Evolutionary conservation across 176 grass and related monocot genomes (phyloP).

Genomic region (Triticum urartu): DNA sequence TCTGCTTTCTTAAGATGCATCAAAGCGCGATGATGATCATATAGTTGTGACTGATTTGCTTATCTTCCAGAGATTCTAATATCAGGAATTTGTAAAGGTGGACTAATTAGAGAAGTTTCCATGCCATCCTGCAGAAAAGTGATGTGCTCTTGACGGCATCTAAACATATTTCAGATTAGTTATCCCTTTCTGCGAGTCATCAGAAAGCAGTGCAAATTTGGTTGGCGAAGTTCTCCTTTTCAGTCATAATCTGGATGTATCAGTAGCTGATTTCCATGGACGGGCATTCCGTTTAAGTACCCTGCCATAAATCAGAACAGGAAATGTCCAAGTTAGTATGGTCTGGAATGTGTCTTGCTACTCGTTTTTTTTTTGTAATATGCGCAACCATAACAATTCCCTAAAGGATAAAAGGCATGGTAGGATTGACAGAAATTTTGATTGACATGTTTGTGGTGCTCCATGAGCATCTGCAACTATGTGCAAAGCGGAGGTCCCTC

Average conservation of each 20-base stretch:
- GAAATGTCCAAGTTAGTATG: slow-evolving; percentile 11
- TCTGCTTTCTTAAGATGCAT: neutral
- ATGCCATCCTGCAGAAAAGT: neutral
- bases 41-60: neutral
- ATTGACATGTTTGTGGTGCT: slow-evolving; percentile 18
- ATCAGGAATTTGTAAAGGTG: neutral
- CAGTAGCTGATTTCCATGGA: slow-evolving; percentile 24
- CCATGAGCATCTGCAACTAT: slow-evolving; percentile 42
- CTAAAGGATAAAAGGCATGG: slow-evolving; percentile 24
- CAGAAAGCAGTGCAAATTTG: neutral
- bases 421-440: slow-evolving; percentile 24
- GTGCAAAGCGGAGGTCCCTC: slow-evolving; percentile 41
- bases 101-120: neutral
- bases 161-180: neutral
- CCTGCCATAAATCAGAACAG: neutral
- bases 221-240: neutral
- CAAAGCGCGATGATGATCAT: neutral
- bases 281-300: slow-evolving; percentile 24
- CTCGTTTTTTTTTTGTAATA: slow-evolving; percentile 25
- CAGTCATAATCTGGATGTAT: slow-evolving; percentile 18
- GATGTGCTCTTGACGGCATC: slow-evolving; percentile 3
- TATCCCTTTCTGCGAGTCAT: neutral
- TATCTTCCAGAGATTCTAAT: neutral
- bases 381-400: slow-evolving; percentile 12
- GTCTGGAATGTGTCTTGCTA: slow-evolving; percentile 21